These are phyloP conservation scores for Corniculantispora saksenae DNA, from an alignment of 2,329 filamentous ascomycete species.

Conservation along the genomic window DNA sequence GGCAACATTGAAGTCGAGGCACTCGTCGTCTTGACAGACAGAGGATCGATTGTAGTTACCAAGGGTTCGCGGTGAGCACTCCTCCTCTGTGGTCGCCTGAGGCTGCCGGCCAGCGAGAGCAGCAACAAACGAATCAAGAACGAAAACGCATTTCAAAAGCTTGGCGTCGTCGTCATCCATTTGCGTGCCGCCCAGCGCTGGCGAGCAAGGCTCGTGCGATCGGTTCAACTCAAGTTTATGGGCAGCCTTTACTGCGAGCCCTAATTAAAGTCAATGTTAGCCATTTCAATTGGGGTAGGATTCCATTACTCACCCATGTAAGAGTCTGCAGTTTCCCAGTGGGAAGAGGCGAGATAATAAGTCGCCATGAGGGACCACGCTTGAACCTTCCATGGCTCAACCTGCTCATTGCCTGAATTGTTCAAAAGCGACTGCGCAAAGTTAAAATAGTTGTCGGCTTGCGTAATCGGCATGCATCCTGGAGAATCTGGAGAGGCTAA, in stretches of 20 bases:
- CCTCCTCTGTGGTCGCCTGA: neutral
- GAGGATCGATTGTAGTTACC: neutral
- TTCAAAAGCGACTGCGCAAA: slow-evolving; percentile 56
- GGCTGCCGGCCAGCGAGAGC: slow-evolving; percentile 3
- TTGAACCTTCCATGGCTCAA: slow-evolving; percentile 66
- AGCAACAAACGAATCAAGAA: slow-evolving; percentile 9
- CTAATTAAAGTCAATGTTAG: slow-evolving; percentile 35
- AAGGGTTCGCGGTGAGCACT: neutral
- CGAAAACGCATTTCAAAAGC: slow-evolving; percentile 10
- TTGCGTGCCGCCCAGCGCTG: neutral
- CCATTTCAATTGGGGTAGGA: neutral
- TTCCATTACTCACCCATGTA: slow-evolving; percentile 54
- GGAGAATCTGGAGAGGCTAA: neutral
- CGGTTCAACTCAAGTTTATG: slow-evolving; percentile 40
- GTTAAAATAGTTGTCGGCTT: slow-evolving; percentile 64
- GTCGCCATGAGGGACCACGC: slow-evolving; percentile 63
- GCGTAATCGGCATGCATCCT: slow-evolving; percentile 34
- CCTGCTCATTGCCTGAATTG: slow-evolving; percentile 57
- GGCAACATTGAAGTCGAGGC: slow-evolving; percentile 1
- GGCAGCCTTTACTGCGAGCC: slow-evolving; percentile 64
- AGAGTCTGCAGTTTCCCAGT: slow-evolving; percentile 62
- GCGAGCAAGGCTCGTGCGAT: neutral
- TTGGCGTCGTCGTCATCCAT: neutral
- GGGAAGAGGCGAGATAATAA: slow-evolving; percentile 63
- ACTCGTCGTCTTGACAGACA: neutral